A percentile compares a stretch with the other conserved stretches of the same genome.
Conservation (phyloP, 148 eudicot genomes). For the Heliosperma pusillum region DNA sequence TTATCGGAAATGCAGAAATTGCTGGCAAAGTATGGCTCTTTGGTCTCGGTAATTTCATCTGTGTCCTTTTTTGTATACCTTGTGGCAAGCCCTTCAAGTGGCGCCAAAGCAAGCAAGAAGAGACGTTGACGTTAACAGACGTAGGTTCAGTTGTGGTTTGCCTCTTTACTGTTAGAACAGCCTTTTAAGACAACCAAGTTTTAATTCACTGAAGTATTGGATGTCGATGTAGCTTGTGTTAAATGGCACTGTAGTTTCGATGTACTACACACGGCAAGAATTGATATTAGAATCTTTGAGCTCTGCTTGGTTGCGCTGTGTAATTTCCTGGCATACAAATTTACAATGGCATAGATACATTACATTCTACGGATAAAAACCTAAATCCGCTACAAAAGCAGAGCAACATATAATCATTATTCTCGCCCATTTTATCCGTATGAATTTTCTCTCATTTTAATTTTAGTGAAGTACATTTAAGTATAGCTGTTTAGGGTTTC, state of each 20-base stretch:
- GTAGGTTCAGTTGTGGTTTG: constrained; percentile 1
- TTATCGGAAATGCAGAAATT: constrained; percentile 50
- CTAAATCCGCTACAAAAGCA: no score
- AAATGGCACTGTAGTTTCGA: constrained; percentile 1
- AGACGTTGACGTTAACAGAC: constrained; percentile 36
- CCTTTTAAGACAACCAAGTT: not conserved
- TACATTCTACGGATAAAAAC: no score
- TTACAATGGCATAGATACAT: not conserved
- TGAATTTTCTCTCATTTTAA: no score
- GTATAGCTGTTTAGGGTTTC: no score
- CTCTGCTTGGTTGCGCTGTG: not conserved
- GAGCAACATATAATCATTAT: no score
- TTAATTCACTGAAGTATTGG: not conserved
- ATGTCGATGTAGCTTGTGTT: not conserved
- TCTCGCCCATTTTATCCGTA: no score
- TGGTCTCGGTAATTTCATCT: constrained; percentile 55
- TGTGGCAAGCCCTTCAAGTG: constrained; percentile 63
- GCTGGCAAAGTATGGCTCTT: constrained; percentile 72
- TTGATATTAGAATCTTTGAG: constrained; percentile 16
- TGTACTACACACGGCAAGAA: constrained; percentile 7
- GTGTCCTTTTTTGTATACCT: constrained; percentile 65
- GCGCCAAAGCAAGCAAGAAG: constrained; percentile 80
- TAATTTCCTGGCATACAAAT: not conserved
- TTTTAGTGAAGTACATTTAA: no score
- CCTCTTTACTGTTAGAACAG: constrained; percentile 22